These are phyloP conservation scores for Mycena vitilis DNA, from an alignment of 768 basidiomycete genomes.

Conservation along the genomic window DNA sequence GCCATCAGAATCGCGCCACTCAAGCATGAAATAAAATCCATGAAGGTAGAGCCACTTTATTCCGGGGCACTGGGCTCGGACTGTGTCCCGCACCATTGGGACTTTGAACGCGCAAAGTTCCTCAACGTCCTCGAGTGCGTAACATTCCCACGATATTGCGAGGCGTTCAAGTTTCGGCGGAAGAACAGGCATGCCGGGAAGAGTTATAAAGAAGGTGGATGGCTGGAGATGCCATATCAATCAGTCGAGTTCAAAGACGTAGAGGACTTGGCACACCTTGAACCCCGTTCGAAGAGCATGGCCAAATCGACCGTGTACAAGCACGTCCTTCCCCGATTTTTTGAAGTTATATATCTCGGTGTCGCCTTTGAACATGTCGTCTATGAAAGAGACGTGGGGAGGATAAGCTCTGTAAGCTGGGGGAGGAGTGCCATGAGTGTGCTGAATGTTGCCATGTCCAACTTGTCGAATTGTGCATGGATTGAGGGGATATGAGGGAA, in stretches of 20 bases:
- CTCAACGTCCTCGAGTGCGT: not conserved
- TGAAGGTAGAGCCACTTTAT: constrained; percentile 11
- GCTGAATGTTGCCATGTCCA: not conserved
- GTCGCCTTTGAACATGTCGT: constrained; percentile 6
- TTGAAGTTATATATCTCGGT: not conserved
- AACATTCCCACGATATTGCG: constrained; percentile 7
- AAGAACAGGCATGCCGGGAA: not conserved
- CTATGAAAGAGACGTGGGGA: not conserved
- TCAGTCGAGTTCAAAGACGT: no score
- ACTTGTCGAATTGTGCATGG: not conserved
- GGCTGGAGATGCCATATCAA: not conserved
- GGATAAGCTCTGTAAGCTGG: constrained; percentile 8
- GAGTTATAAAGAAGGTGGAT: constrained; percentile 4
- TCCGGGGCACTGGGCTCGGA: constrained; percentile 11
- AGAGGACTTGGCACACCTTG: not conserved
- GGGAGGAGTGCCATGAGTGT: constrained; percentile 3
- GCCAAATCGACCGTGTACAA: not conserved
- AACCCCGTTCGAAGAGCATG: not conserved
- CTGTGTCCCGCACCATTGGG: constrained; percentile 10
- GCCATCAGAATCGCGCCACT: not conserved
- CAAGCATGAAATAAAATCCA: constrained; percentile 3
- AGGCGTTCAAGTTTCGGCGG: constrained; percentile 10
- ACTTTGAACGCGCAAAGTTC: not conserved
- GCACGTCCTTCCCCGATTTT: not conserved
- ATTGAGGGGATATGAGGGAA: constrained; percentile 6